A percentile compares a stretch with the other conserved stretches of the same genome.
Conservation (phyloP, 352 stramenopile genomes). For the Peronospora farinosa region DNA sequence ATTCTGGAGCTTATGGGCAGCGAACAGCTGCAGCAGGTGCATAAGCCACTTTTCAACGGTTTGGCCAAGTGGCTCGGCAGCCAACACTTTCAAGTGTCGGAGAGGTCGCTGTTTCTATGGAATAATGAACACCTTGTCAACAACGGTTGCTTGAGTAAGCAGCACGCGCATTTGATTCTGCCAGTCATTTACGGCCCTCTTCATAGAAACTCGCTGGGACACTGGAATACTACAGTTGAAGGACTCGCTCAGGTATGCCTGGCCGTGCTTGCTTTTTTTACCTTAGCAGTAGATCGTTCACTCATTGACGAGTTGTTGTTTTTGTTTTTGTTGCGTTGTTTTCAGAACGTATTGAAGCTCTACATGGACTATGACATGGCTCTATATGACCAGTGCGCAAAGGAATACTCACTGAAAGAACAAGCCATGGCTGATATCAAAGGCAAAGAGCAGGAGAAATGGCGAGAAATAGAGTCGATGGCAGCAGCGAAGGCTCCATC, state of each 20-base stretch:
- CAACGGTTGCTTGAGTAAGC: conserved; percentile 89
- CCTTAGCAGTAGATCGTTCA: neutral
- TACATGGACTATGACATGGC: conserved; percentile 93
- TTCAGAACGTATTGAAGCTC: conserved; percentile 83
- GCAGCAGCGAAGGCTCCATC: conserved; percentile 59
- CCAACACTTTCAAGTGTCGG: conserved; percentile 94
- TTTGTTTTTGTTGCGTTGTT: neutral
- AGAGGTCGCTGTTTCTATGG: conserved; percentile 97
- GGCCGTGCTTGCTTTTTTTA: conserved; percentile 6
- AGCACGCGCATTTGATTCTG: conserved; percentile 90
- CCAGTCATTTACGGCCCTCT: conserved; percentile 92
- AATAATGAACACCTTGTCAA: conserved; percentile 98
- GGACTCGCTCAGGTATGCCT: conserved; percentile 75
- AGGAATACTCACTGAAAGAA: conserved; percentile 78
- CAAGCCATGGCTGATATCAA: conserved; percentile 60
- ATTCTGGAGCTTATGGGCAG: conserved; percentile 93
- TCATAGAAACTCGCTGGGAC: conserved; percentile 83
- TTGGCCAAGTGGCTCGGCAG: conserved; percentile 88
- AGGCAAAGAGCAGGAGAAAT: conserved; percentile 85
- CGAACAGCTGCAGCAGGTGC: conserved; percentile 73
- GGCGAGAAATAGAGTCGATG: conserved; percentile 91
- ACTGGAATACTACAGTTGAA: conserved; percentile 97
- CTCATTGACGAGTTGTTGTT: neutral
- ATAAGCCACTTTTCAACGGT: conserved; percentile 73
- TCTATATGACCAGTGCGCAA: conserved; percentile 88